Conservation (phyloP, 2,329 filamentous ascomycete genomes). For the Arachnopeziza araneosa region DNA sequence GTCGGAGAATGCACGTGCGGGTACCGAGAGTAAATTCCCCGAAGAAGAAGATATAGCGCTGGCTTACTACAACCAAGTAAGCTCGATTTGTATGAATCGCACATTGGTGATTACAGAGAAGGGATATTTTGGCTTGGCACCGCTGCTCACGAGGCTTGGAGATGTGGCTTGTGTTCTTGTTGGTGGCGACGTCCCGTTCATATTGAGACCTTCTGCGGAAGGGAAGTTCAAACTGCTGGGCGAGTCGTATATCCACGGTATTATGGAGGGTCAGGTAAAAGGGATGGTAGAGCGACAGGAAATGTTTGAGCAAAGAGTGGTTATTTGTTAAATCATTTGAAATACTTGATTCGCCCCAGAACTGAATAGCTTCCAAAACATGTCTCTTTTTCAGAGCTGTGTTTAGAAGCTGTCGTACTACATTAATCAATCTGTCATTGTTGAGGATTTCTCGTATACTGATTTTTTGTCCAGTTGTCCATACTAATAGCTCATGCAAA, state of each 20-base stretch:
- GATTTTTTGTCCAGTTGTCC: no score
- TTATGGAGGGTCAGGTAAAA: conserved; percentile 2
- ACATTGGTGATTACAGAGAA: conserved; percentile 2
- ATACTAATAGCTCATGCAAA: no score
- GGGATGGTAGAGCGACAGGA: conserved; percentile 2
- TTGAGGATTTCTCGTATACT: no score
- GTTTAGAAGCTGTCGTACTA: no score
- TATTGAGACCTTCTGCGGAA: not conserved
- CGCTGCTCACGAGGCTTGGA: not conserved
- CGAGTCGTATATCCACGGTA: conserved; percentile 1
- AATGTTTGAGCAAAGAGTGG: conserved; percentile 1
- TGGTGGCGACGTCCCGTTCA: not conserved
- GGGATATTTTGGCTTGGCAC: conserved; percentile 4
- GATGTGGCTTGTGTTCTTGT: conserved; percentile 1
- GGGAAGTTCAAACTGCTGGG: not conserved
- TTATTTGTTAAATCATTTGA: not conserved
- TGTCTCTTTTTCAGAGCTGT: no score
- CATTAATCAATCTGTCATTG: no score
- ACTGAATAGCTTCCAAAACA: no score
- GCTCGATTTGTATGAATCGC: conserved; percentile 1
- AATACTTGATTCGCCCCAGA: no score
- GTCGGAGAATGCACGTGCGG: not conserved
- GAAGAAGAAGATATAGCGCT: not conserved
- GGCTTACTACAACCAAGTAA: not conserved
- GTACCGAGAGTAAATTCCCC: not conserved